A percentile compares a stretch with the other conserved stretches of the same genome.
Evolutionary conservation across 2,329 filamentous ascomycete species (phyloP).

Genomic region (Alternaria brassicicola): DNA sequence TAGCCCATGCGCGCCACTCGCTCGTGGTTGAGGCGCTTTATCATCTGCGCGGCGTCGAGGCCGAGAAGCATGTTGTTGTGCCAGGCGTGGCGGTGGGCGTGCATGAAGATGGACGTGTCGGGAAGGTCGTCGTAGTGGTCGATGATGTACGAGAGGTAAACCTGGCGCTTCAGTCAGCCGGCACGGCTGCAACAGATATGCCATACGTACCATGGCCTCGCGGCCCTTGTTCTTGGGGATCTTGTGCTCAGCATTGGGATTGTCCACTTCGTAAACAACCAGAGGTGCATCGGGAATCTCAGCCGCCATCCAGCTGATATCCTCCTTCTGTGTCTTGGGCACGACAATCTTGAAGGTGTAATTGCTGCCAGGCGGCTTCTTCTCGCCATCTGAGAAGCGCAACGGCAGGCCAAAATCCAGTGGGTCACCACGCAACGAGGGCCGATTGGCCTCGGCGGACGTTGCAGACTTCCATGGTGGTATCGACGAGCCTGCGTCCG

Average conservation of each 20-base stretch:
- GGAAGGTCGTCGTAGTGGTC: conserved; percentile 65
- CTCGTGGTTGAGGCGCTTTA: conserved; percentile 58
- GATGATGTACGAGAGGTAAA: conserved; percentile 67
- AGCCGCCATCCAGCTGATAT: conserved; percentile 45
- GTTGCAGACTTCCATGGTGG: conserved; percentile 24
- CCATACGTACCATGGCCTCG: conserved; percentile 59
- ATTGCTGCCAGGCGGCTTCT: conserved; percentile 44
- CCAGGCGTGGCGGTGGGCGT: conserved; percentile 61
- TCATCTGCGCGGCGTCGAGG: conserved; percentile 57
- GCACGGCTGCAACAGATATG: background rate
- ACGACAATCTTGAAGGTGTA: conserved; percentile 47
- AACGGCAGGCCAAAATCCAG: conserved; percentile 47
- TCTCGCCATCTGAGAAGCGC: conserved; percentile 37
- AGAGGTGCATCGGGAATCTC: conserved; percentile 45
- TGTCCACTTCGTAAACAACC: conserved; percentile 61
- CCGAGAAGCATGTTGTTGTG: conserved; percentile 64
- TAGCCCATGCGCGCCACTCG: conserved; percentile 61
- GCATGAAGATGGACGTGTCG: conserved; percentile 66
- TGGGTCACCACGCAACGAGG: conserved; percentile 31
- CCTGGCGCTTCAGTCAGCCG: conserved; percentile 27
- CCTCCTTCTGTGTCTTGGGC: conserved; percentile 48
- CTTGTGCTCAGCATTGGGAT: conserved; percentile 56
- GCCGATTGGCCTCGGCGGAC: conserved; percentile 4
- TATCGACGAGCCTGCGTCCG: conserved; percentile 15
- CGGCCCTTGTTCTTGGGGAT: conserved; percentile 65